Evolutionary conservation across 2,329 filamentous ascomycete genomes (phyloP), one percentile per base, ranked within the genome.

Genomic region (Venturia aucupariae): DNA sequence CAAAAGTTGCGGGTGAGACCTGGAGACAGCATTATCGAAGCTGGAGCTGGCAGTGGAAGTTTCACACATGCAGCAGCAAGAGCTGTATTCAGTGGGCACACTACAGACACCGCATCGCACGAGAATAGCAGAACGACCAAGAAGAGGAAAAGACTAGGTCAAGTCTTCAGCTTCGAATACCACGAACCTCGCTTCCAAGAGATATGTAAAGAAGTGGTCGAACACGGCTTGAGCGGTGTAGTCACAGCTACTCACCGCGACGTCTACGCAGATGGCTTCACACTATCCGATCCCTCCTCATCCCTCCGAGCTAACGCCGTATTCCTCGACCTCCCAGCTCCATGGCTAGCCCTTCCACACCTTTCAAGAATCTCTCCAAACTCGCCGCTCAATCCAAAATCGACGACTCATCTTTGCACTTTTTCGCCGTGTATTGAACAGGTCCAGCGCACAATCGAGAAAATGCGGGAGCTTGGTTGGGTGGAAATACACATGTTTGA

Each of bases 351-450:
- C 3, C 79, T 94, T 39, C 87, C 85, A 51, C 88, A 93, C 70
- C 80, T 94, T n/a, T 85, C 87, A 0, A 81, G 90, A 70, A 69
- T 79, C 6, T 68, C 68, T 4, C 67, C 71, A 48, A 57, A 65
- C 11, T 71, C 82, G 0, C 81, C 84, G 0, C 81, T 97, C 13
- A 87, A 94, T 68, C 86, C 90, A 0, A 81, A 82, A n/a, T 82
- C 84, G 51, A 83, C 88, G 5, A 85, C 88, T 1, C 83, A 94
- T 72, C 83, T 99, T 64, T 99, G 94, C 79, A 95, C 92, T 0
- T 99, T 99, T 77, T 95, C 90, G 1, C 94, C 94, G 0, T 99
- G 94, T 75, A 95, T 99, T 68, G 94, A 99, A 76, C 94, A 99
- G 78, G 93, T 95, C 27, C 91, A 89, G 63, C 85, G 87, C 64